Conservation (phyloP, 768 basidiomycete species). For the Psilocybe tampanensis region DNA sequence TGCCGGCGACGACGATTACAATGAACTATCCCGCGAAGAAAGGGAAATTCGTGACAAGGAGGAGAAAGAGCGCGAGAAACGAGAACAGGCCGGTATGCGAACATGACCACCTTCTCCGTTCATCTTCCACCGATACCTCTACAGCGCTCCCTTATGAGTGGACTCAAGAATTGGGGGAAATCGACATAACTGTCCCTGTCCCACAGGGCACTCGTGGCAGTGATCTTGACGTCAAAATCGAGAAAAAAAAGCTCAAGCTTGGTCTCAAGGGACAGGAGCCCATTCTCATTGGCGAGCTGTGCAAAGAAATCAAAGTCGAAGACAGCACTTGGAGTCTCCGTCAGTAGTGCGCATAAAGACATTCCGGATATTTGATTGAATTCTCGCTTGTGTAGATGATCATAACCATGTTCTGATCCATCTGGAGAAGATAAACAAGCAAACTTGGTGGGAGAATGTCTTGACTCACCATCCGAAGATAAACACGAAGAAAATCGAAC, state of each 20-base stretch:
- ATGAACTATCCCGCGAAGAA: conserved; percentile 77
- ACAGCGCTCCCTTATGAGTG: conserved; percentile 88
- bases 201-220: conserved; percentile 84
- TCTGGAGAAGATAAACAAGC: conserved; percentile 84
- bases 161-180: conserved; percentile 87
- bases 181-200: conserved; percentile 82
- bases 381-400: conserved; percentile 58
- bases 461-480: conserved; percentile 95
- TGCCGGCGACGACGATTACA: conserved; percentile 28
- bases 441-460: conserved; percentile 98
- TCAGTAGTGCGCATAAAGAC: conserved; percentile 36
- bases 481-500: conserved; percentile 94
- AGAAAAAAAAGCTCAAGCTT: conserved; percentile 82
- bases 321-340: conserved; percentile 97
- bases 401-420: conserved; percentile 71
- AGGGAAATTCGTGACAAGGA: conserved; percentile 71
- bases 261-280: conserved; percentile 85
- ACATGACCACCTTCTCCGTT: conserved; percentile 18
- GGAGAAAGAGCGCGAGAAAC: conserved; percentile 67
- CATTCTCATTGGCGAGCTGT: conserved; percentile 88
- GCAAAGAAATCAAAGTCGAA: conserved; percentile 92
- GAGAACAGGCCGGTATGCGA: conserved; percentile 82
- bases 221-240: conserved; percentile 72
- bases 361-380: not conserved
- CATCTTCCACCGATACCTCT: conserved; percentile 20